phyloP scores from a whole-genome alignment of 176 grass and related monocot species.

The Oryza glumipatula region DNA sequence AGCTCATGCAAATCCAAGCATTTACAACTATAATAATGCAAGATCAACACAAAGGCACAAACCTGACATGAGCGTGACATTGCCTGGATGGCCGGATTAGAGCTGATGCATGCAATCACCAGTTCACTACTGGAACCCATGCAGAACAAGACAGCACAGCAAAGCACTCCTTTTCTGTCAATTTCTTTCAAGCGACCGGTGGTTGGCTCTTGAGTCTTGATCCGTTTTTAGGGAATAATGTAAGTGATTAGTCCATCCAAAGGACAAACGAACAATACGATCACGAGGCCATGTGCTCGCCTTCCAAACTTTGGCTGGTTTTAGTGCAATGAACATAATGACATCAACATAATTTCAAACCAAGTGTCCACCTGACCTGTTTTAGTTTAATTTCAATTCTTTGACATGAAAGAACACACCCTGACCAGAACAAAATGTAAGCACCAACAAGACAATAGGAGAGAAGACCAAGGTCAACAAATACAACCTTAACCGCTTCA shows the following conservation, averaged over 20 bases:
- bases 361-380: background rate
- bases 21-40: background rate
- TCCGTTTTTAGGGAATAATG: background rate
- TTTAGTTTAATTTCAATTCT: background rate
- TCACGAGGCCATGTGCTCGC: slow-evolving; percentile 37
- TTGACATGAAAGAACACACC: background rate
- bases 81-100: background rate
- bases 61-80: slow-evolving; percentile 14
- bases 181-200: slow-evolving; percentile 8
- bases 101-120: background rate
- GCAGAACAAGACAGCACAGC: slow-evolving; percentile 8
- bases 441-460: background rate
- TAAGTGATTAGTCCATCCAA: background rate
- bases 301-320: background rate
- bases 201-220: slow-evolving; percentile 19
- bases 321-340: background rate
- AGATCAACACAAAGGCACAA: background rate
- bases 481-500: background rate
- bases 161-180: slow-evolving; percentile 28
- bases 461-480: background rate
- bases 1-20: slow-evolving; percentile 18
- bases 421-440: background rate
- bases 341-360: background rate
- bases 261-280: slow-evolving; percentile 18
- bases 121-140: background rate